phyloP scores from a whole-genome alignment of 768 basidiomycete species.

The Fistulinella prunicolor region DNA sequence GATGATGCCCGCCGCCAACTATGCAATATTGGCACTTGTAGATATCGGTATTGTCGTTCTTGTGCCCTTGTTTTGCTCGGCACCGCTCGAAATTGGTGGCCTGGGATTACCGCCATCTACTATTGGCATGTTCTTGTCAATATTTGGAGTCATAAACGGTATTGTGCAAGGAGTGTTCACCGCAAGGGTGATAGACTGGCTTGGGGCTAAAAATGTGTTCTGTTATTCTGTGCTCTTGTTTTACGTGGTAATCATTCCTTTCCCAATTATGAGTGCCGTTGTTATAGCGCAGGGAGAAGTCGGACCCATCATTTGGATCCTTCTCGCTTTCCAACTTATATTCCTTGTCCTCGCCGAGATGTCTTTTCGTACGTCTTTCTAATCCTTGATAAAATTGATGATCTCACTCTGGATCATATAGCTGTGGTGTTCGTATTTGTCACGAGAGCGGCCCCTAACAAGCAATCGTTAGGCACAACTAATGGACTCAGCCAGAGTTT shows the following conservation, averaged over 20 bases:
- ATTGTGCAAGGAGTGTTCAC: constrained; percentile 41
- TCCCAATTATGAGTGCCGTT: constrained; percentile 45
- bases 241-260: constrained; percentile 38
- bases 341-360: constrained; percentile 38
- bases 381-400: background rate
- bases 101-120: constrained; percentile 38
- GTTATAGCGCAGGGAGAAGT: constrained; percentile 33
- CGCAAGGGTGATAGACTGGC: constrained; percentile 35
- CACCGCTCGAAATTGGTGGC: constrained; percentile 43
- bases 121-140: constrained; percentile 41
- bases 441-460: constrained; percentile 51
- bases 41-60: constrained; percentile 41
- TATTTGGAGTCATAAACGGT: constrained; percentile 38
- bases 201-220: constrained; percentile 45
- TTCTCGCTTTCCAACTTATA: constrained; percentile 31
- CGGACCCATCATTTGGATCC: constrained; percentile 35
- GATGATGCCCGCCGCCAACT: constrained; percentile 42
- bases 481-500: constrained; percentile 55
- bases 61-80: constrained; percentile 44
- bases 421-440: constrained; percentile 54
- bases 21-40: constrained; percentile 40
- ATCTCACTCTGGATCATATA: constrained; percentile 12
- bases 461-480: constrained; percentile 51
- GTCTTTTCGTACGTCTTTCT: constrained; percentile 36
- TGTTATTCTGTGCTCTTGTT: constrained; percentile 36